These are phyloP conservation scores for Podaxis sp. DNA, from an alignment of 768 basidiomycete species.

Conservation along the genomic window DNA sequence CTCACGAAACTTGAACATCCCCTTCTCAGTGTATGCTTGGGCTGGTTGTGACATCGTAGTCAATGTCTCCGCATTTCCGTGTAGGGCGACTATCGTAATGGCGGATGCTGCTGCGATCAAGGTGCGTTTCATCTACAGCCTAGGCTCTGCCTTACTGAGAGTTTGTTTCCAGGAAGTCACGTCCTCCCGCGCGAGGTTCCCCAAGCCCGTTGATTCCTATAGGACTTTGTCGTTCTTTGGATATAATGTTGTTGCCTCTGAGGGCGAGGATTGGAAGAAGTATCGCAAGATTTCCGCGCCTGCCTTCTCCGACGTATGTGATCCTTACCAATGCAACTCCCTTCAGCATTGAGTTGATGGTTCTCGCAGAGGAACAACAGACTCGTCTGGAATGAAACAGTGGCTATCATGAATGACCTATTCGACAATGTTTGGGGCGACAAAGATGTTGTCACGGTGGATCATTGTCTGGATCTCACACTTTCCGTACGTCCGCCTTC, in stretches of 20 bases:
- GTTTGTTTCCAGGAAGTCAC: conserved; percentile 12
- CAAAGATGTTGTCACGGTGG: conserved; percentile 35
- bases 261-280: conserved; percentile 62
- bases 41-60: conserved; percentile 10
- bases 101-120: conserved; percentile 42
- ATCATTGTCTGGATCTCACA: conserved; percentile 51
- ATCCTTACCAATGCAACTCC: not conserved
- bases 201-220: conserved; percentile 48
- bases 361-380: conserved; percentile 38
- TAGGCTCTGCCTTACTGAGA: not conserved
- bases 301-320: conserved; percentile 53
- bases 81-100: conserved; percentile 23
- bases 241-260: conserved; percentile 54
- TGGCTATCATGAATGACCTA: conserved; percentile 38
- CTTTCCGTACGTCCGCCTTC: conserved; percentile 38
- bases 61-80: conserved; percentile 17
- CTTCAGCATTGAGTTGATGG: not conserved
- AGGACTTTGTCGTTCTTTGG: conserved; percentile 45
- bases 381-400: conserved; percentile 47
- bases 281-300: conserved; percentile 57
- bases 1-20: not conserved
- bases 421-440: conserved; percentile 47
- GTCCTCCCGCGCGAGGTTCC: conserved; percentile 45
- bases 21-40: not conserved
- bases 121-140: conserved; percentile 19